Evolutionary conservation across 2,329 filamentous ascomycete genomes (phyloP), one percentile per base, ranked within the genome.

Genomic region (Teratosphaeria destructans): DNA sequence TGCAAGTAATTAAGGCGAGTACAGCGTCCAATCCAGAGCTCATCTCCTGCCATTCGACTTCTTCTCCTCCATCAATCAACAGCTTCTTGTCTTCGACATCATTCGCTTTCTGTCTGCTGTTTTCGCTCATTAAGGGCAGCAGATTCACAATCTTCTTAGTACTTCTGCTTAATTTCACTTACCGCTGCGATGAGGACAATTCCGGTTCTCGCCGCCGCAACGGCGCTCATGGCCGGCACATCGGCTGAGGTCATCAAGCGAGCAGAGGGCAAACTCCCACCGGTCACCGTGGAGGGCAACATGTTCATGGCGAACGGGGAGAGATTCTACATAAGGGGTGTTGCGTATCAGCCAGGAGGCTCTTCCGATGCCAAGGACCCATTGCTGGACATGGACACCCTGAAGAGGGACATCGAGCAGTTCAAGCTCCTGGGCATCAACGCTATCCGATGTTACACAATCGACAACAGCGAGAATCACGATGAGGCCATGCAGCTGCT

Each of bases 371-470:
- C 83, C 43, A 75, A 77, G 57, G 91, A 96, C 70, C 90, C 91
- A 63, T 85, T 96, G 57, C 85, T 88, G 62, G 86, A 95, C 68
- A 71, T 79, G 32, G 75, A 75, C 1, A 76, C 81, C 68, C 95
- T 92, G 82, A 80, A 82, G 72, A 87, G 90, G 65, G 90, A 95
- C 71, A 87, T 95, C 67, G 76, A 78, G 60, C 80, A 88, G 71
- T 95, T 96, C 84, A 83, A 88, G 78, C 82, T 90, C 64, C 81
- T 96, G 55, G 90, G 90, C 57, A 59, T 59, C 39, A 96, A 96
- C 81, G 90, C 90, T 19, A 82, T 96, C 72, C 90, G 91, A 74
- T 88, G 95, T 64, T 96, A 96, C 81, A 90, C 88, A n/a, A 85
- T 94, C 67, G 92, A 96, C 79, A 96, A 95, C 82, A 85, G 85